Evolutionary conservation across 345 rosid species (phyloP).

Genomic region (Jatropha curcas): DNA sequence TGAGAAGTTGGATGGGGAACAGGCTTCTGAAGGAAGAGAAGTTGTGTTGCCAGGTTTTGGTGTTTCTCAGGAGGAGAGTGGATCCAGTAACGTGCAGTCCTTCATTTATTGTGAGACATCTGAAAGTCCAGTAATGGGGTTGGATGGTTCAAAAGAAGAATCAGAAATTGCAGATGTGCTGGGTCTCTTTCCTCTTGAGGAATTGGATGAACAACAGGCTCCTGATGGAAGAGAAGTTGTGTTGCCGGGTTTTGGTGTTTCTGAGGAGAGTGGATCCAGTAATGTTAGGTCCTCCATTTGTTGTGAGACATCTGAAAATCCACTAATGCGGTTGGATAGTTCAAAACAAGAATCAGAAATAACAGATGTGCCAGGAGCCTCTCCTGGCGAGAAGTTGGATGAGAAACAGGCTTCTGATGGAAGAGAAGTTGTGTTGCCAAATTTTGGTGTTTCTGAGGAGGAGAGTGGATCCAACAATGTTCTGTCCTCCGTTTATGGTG

Average conservation of each 20-base stretch:
- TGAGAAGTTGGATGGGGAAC: conserved; percentile 35
- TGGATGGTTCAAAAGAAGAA: conserved; percentile 35
- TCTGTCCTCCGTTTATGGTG: conserved; percentile 30
- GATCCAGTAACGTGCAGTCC: conserved; percentile 29
- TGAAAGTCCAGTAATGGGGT: conserved; percentile 28
- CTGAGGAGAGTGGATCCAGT: conserved; percentile 33
- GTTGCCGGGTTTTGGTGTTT: conserved; percentile 20
- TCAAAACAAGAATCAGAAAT: conserved; percentile 33
- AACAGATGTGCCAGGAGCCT: conserved; percentile 30
- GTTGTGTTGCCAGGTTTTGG: conserved; percentile 25
- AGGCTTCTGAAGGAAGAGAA: conserved; percentile 35
- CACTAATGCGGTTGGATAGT: conserved; percentile 29
- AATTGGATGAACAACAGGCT: conserved; percentile 37
- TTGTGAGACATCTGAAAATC: conserved; percentile 37
- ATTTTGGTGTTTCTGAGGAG: conserved; percentile 24
- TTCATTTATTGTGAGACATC: conserved; percentile 35
- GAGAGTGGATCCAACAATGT: conserved; percentile 32
- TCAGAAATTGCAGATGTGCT: conserved; percentile 17
- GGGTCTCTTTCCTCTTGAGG: conserved; percentile 35
- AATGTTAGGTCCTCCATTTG: conserved; percentile 29
- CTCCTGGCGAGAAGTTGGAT: conserved; percentile 29
- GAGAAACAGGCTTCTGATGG: conserved; percentile 43
- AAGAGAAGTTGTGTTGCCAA: conserved; percentile 26
- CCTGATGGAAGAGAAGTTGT: conserved; percentile 25
- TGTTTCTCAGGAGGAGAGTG: conserved; percentile 33